Evolutionary conservation across 2,329 filamentous ascomycete genomes (phyloP), one percentile per base, ranked within the genome.

Genomic region (Alternaria postmessia): DNA sequence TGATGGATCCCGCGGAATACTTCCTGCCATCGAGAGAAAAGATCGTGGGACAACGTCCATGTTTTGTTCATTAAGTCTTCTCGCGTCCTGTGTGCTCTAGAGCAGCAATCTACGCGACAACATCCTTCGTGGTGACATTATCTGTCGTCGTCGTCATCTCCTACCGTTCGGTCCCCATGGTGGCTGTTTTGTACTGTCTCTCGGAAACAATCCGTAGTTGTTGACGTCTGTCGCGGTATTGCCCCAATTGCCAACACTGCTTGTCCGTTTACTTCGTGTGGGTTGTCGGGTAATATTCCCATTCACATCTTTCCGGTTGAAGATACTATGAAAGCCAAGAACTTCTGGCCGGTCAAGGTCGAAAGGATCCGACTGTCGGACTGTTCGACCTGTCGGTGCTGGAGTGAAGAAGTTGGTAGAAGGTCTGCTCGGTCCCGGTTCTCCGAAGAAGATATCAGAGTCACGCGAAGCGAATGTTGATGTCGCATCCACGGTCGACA

Each of bases 301-400:
- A 26, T 67, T 65, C 32, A 77, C 72, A 49, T 74, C 65, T 48
- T 59, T 65, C 8, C 71, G 65, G 12, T 69, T 71, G 41, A 67
- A 61, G 16, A 76, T 69, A 41, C 62, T 65, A 5, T 74, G 70
- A 47, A 78, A 76, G 1, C 74, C 73, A 8, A 80, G 65, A 8
- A 80, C 72, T 58, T 80, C 78, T 9, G 78, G 78, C 12, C 76
- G 67, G 54, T 80, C 78, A 14, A 80, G 72, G 56, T 80, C 78
- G 44, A 80, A 80, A 0, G 78, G 78, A 56, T 80, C 78, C 2
- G 76, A 79, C 41, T 79, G 75, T 14, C 77, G 73, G 34, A 75
- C 71, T n/a, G 65, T 70, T 7, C 74, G 69, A 36, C 64, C 60
- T 18, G 62, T 60, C 8, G 63, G 64, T 22, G 55, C 62, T 11